These are phyloP conservation scores for Sonneratia caseolaris DNA, from an alignment of 345 rosid genomes.

Conservation along the genomic window DNA sequence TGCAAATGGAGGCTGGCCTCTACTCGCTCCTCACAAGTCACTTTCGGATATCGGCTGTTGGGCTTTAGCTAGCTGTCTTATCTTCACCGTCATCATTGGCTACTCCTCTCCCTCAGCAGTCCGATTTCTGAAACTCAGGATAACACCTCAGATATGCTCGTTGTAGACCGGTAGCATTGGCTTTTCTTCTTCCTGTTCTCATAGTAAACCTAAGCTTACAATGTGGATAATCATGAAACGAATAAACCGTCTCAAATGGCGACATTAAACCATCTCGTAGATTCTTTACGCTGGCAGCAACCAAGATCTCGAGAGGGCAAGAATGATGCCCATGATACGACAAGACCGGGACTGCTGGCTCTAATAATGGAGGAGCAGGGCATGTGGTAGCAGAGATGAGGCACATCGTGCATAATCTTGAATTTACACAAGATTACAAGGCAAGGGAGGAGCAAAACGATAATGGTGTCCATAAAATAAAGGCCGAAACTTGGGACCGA, in stretches of 20 bases:
- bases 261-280: no score
- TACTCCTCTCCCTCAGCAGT: neutral
- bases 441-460: neutral
- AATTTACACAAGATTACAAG: neutral
- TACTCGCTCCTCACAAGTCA: neutral
- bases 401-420: neutral
- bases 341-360: neutral
- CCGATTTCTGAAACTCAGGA: neutral
- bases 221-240: no score
- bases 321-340: neutral
- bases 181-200: no score
- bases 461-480: neutral
- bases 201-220: no score
- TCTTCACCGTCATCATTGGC: neutral
- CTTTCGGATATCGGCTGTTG: neutral
- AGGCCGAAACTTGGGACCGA: neutral
- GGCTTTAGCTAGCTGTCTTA: neutral
- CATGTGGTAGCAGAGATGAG: constrained; percentile 1
- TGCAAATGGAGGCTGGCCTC: neutral
- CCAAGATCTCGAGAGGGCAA: neutral
- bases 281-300: no score
- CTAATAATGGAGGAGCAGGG: neutral
- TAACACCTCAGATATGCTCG: no score
- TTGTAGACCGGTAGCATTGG: no score
- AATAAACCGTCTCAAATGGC: no score